Evolutionary conservation across 805 yeast genomes (phyloP), one percentile per base, ranked within the genome.

Genomic region (Metschnikowia sp.): DNA sequence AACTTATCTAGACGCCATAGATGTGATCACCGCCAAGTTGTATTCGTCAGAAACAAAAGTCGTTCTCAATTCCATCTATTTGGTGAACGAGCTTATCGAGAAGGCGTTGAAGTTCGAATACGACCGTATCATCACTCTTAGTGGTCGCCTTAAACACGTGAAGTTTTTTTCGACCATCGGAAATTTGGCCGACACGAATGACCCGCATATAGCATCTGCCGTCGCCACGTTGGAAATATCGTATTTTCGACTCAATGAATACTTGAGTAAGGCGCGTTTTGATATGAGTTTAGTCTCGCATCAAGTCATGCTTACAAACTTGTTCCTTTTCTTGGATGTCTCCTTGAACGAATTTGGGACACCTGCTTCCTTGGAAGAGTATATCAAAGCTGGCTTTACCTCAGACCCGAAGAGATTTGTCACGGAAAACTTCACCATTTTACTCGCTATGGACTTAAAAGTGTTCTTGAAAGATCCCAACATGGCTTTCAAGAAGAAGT

Each of bases 401-500:
- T 66, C 67, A 11, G 64, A 74, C 50, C 80, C 81, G 1, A 58
- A 59, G 30, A 60, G 65, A 28, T 74, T 69, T 49, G 74, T 79
- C 3, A 59, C 67, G 19, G 70, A 69, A 3, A 68, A 75, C 44
- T 79, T 74, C 57, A 62, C 81, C 6, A 62, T 81, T 22, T 66
- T 81, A 40, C 74, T 78, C 40, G 76, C 82, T 2, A 70, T 78
- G 64, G 83, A 81, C 56, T 64, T 83, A 42, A 71, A 75, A 50
- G 68, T 74, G 33, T 82, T 84, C 58, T 63, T 83, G 36, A 76
- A 75, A 49, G 79, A 77, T 53, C 72, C 83, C 13, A 81, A 81
- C 58, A 72, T 79, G 59, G 68, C 83, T 0, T 84, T 84, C 65
- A 81, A 78, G 51, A 84, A 83, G 63, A 65, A 74, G 30, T 82